These are phyloP conservation scores for Jackrogersella minutella DNA, from an alignment of 495 filamentous ascomycete species.

Conservation along the genomic window DNA sequence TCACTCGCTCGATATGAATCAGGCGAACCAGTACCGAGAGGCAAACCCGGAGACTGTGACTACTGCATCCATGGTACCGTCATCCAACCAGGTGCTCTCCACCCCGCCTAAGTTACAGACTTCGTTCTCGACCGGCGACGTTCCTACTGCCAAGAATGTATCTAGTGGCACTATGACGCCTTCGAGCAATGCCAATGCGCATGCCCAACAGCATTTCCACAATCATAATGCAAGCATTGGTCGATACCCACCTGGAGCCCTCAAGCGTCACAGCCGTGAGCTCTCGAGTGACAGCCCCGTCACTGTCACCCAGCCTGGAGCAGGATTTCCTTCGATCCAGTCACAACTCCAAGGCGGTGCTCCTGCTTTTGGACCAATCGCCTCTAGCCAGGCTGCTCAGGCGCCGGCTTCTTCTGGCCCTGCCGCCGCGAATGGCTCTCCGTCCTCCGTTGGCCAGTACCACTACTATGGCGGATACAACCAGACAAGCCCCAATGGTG, in stretches of 20 bases:
- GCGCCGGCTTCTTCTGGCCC: conserved; percentile 44
- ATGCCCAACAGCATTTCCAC: conserved; percentile 79
- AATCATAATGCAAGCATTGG: conserved; percentile 84
- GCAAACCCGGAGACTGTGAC: conserved; percentile 36
- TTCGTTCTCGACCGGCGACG: conserved; percentile 89
- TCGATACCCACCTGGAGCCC: conserved; percentile 70
- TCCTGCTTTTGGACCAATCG: conserved; percentile 68
- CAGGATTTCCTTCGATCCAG: conserved; percentile 60
- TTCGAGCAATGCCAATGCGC: conserved; percentile 64
- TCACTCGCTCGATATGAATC: conserved; percentile 65
- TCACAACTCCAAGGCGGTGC: conserved; percentile 82
- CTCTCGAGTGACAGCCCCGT: conserved; percentile 57
- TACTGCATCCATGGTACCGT: conserved; percentile 48
- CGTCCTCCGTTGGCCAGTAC: conserved; percentile 49
- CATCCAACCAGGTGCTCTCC: conserved; percentile 53
- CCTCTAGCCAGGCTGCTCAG: conserved; percentile 45
- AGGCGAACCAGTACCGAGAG: conserved; percentile 55
- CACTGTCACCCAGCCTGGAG: conserved; percentile 55
- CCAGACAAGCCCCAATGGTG: conserved; percentile 32
- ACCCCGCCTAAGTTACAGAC: conserved; percentile 77
- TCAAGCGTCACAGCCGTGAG: conserved; percentile 74
- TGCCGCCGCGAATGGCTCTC: conserved; percentile 43
- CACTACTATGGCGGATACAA: conserved; percentile 53
- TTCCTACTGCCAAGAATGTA: conserved; percentile 79
- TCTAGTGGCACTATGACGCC: conserved; percentile 43